These are phyloP conservation scores for Epichloe bromicola DNA, from an alignment of 2,329 filamentous ascomycete genomes.

Conservation along the genomic window DNA sequence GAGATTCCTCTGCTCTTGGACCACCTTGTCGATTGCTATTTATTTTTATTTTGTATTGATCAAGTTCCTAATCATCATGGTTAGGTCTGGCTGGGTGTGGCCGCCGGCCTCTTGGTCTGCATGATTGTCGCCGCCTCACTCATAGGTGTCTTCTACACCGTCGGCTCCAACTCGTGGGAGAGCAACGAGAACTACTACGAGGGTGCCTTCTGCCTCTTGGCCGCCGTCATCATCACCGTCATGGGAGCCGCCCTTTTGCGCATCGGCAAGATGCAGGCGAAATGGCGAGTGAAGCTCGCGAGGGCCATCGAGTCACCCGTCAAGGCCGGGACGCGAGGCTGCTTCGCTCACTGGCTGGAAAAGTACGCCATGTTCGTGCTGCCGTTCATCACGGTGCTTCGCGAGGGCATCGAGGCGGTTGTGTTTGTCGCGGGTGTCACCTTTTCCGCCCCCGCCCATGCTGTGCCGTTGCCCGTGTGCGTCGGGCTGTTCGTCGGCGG, in stretches of 20 bases:
- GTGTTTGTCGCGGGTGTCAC: slow-evolving; percentile 79
- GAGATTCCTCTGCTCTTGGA: too few relatives aligned
- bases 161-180: slow-evolving; percentile 55
- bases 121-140: slow-evolving; percentile 51
- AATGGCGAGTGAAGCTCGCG: slow-evolving; percentile 76
- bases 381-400: slow-evolving; percentile 76
- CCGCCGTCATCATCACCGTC: slow-evolving; percentile 66
- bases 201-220: slow-evolving; percentile 62
- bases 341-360: slow-evolving; percentile 52
- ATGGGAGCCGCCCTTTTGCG: slow-evolving; percentile 72
- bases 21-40: rapidly evolving
- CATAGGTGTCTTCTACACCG: slow-evolving; percentile 58
- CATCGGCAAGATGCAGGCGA: slow-evolving; percentile 70
- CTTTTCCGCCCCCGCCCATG: slow-evolving; percentile 57
- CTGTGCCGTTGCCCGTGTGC: slow-evolving; percentile 67
- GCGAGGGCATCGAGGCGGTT: slow-evolving; percentile 77
- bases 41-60: too few relatives aligned
- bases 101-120: slow-evolving; percentile 49
- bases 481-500: slow-evolving; percentile 55
- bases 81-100: slow-evolving; percentile 49
- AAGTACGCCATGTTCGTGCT: slow-evolving; percentile 79
- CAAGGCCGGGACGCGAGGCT: slow-evolving; percentile 28
- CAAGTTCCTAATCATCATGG: too few relatives aligned
- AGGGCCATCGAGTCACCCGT: slow-evolving; percentile 47
- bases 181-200: slow-evolving; percentile 67